Base-by-base conservation (phyloP, 163 green algal species). In the Chlorella variabilis region DNA sequence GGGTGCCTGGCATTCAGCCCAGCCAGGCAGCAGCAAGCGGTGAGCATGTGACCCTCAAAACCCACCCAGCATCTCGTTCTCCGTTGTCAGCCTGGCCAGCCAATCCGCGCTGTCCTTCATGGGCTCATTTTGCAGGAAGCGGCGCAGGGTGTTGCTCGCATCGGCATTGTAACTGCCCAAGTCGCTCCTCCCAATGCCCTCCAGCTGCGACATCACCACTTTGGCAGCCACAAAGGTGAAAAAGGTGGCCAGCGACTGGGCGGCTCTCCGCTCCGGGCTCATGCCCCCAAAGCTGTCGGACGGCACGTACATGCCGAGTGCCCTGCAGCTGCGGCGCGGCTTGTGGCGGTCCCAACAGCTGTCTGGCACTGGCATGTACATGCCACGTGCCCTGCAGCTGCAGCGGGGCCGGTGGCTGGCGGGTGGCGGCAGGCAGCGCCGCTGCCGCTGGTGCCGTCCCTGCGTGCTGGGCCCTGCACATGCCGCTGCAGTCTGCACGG, bases 181-280 rank as follows among this genome's bases (percentile, higher is more conserved):
- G 29, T 84, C 78, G 25, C 92, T 89, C 7, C 91, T 71, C 6
- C 91, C 91, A 9, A 69, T 85, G 36, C 92, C 92, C 62, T 95
- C 87, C 42, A 96, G 78, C 84, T 96, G 92, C 9, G 85, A 83
- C 23, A 94, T 51, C 0, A 96, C 85, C 9, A 94, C 78, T 75
- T 87, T 91, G 18, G 33, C 86, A 1, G 92, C 88, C 1, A 90
- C 81, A 77, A 96, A 95, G 0, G 92, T 96, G 54, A 96, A 93
- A 56, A 96, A 88, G 13, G 81, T 92, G 9, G 85, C 61, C 4
- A 96, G 54, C 18, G 78, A 77, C 27, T 85, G 75, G 0, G 88
- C 87, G 1, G 92, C 91, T n/a, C 91, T 90, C 29, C 79, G 81
- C 70, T 96, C 92, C 3, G 92, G 92, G 41, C 82, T 91, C 15